Percentiles rank a stretch among this genome's conserved stretches.
Evolutionary conservation across 768 basidiomycete genomes (phyloP).

Genomic region (Hericium coralloides): DNA sequence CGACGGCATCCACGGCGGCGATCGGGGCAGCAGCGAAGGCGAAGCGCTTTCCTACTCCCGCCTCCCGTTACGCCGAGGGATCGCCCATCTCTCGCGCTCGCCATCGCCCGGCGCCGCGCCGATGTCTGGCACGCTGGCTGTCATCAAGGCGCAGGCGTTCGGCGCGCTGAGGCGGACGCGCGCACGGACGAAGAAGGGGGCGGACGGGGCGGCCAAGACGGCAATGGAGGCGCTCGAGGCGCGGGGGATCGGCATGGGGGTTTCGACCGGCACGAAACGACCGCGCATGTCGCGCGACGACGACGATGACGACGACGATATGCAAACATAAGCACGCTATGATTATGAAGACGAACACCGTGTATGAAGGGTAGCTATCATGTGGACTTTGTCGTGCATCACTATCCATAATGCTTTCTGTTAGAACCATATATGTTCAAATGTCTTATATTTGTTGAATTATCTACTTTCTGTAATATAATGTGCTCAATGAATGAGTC

Average conservation of each 20-base stretch:
- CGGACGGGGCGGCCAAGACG: constrained; percentile 65
- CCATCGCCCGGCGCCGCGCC: constrained; percentile 37
- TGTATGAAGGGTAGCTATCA: neutral
- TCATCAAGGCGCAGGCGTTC: constrained; percentile 87
- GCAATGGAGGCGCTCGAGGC: constrained; percentile 79
- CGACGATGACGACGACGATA: constrained; percentile 36
- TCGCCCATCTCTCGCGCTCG: constrained; percentile 25
- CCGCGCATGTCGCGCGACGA: constrained; percentile 34
- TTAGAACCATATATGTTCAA: neutral
- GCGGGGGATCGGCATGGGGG: constrained; percentile 54
- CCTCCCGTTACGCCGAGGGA: constrained; percentile 14
- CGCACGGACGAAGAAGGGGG: constrained; percentile 59
- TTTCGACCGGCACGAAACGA: constrained; percentile 30
- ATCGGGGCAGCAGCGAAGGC: constrained; percentile 29
- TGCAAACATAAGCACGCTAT: neutral
- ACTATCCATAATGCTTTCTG: constrained; percentile 1
- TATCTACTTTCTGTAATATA: neutral
- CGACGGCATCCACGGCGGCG: constrained; percentile 43
- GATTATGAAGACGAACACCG: neutral
- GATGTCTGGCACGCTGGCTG: constrained; percentile 75
- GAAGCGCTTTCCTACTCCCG: constrained; percentile 25
- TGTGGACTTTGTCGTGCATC: neutral
- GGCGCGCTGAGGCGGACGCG: constrained; percentile 77
- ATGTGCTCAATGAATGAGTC: neutral
- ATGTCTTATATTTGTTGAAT: constrained; percentile 1